A percentile compares a stretch with the other conserved stretches of the same genome.
phyloP scores from a whole-genome alignment of 306 rosid species.

The Crataegus laevigata region DNA sequence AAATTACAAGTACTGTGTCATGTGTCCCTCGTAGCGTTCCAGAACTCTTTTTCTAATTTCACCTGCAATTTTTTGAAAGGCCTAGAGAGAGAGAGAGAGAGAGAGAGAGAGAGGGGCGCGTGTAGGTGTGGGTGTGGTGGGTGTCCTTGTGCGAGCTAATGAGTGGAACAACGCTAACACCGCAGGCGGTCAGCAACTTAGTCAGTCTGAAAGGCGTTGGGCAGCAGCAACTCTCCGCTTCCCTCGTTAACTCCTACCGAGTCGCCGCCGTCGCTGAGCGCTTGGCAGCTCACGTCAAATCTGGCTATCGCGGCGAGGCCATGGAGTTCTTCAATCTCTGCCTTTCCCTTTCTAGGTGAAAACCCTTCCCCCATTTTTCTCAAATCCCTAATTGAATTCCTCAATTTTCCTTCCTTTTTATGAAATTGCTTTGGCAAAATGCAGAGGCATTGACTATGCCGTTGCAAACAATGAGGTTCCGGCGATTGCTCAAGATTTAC shows the following conservation, averaged over 20 bases:
- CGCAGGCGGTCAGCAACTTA: background rate
- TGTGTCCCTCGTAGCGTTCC: background rate
- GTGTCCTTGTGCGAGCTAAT: background rate
- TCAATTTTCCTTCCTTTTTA: background rate
- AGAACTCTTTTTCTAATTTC: background rate
- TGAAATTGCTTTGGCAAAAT: conserved; percentile 14
- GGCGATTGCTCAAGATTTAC: conserved; percentile 26
- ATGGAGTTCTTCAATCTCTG: conserved; percentile 39
- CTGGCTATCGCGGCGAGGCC: conserved; percentile 20
- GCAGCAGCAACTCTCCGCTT: conserved; percentile 4
- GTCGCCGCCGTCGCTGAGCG: conserved; percentile 27
- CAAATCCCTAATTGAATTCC: background rate
- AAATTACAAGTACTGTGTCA: background rate
- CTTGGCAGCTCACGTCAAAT: conserved; percentile 21
- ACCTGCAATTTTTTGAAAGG: background rate
- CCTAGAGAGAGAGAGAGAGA: background rate
- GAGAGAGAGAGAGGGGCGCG: background rate
- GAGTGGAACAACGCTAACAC: conserved; percentile 13
- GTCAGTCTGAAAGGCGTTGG: background rate
- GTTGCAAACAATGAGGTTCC: conserved; percentile 53
- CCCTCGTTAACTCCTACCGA: conserved; percentile 30
- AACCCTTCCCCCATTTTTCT: background rate
- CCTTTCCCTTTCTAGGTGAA: conserved; percentile 57
- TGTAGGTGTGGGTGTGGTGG: background rate
- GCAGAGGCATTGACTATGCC: conserved; percentile 77